Evolutionary conservation across 805 yeast species (phyloP), one percentile per base, ranked within the genome.

Genomic region (Saccharomycopsis capsularis): DNA sequence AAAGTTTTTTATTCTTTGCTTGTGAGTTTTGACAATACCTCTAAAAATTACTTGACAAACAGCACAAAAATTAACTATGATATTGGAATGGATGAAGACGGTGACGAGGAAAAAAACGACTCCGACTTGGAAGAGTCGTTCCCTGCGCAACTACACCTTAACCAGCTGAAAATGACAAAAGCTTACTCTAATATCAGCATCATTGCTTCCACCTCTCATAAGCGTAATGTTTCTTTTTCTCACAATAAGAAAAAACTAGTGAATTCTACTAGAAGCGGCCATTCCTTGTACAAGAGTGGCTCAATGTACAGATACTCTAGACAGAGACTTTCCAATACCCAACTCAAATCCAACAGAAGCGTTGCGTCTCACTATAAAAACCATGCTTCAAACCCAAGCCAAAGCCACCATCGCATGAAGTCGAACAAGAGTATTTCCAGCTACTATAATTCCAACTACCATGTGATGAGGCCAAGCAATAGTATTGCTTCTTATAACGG

Each of bases 121-220:
- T 40, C 48, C 9, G 54, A 51, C 19, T 27, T 44, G 9, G 50
- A 49, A 36, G 55, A 50, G 19, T 40, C 50, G 15, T 52, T 42
- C 35, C 55, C 55, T 22, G 55, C 55, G 4, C 22, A 42, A 19
- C 23, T 50, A 21, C 34, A 45, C 16, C 37, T 51, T 19, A 45
- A 45, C 15, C 22, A 39, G 5, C 44, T 16, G 34, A 41, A 43
- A 18, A 52, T 52, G 55, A 45, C 52, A 24, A 50, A 49, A 32
- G 47, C 55, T n/a, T 52, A 48, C 35, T 46, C 51, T 7, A 52
- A 49, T 34, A 42, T 52, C 30, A 52, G 55, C 39, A 52, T 52
- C 22, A 42, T 47, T 29, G 53, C 53, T 18, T 29, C 50, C 13
- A 45, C 24, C 23, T 24, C 48, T 16, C 49, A 48, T 19, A 49